Base-by-base conservation (phyloP, 1,284 basidiomycete species). In the Thelephora terrestris region DNA sequence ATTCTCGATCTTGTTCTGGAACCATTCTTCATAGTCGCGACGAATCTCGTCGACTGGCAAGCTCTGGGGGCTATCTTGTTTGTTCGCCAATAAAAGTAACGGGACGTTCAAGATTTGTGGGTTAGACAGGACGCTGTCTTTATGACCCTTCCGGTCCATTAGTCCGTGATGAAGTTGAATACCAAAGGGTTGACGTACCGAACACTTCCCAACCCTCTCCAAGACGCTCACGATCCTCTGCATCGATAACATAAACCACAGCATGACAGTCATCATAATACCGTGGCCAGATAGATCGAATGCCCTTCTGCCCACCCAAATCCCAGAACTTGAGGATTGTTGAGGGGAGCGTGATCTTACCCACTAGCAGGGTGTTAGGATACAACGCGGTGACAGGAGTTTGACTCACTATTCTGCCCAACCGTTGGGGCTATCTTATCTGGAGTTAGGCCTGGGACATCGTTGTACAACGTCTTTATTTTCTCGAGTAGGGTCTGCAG, bases 191-290 rank as follows among this genome's bases (percentile, higher is more conserved):
- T 9, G 25, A 65, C 85, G 51, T 66, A 93, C 91, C 91, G 59
- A 97, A 96, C 5, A 92, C 91, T 55, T 91, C 86, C 92, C 92
- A 96, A 12, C 88, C 88, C 69, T 95, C 92, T 48, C 83, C 79
- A 39, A 96, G 67, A 35, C 91, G 71, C 58, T 88, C 88, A 46
- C 84, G 73, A 69, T 96, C 92, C 50, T 85, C 78, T 4, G 91
- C 91, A 62, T 96, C 92, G 45, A 96, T 80, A 45, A 95, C 86
- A 58, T 89, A 95, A 25, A 87, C 89, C 40, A 96, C 89, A 7
- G 91, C 91, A 62, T 97, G 92, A 57, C 91, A 94, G 61, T 95
- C 90, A 50, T 91, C 86, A 61, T 94, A 96, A 67, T 96, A 97
- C 56, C 81, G 79, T 47, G 85, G 81, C 92, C 92, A 97, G 53